Conservation (phyloP, 2,329 filamentous ascomycete species). For the Hymenoscyphus occultus region DNA sequence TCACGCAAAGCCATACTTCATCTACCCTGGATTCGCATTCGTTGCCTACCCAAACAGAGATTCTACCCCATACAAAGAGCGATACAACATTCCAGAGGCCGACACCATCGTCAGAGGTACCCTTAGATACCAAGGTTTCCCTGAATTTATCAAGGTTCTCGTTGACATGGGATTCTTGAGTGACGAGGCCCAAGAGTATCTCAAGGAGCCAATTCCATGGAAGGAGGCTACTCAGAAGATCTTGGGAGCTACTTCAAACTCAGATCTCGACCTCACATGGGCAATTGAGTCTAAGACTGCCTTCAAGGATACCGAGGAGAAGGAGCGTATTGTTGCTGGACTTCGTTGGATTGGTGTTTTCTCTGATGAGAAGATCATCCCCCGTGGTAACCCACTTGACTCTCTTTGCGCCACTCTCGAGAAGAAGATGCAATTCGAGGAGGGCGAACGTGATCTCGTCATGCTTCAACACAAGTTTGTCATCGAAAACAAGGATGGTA, state of each 20-base stretch:
- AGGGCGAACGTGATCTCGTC: conserved; percentile 77
- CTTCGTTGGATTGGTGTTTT: conserved; percentile 67
- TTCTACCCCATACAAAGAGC: conserved; percentile 80
- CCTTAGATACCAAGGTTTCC: conserved; percentile 74
- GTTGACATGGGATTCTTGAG: conserved; percentile 88
- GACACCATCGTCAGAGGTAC: conserved; percentile 83
- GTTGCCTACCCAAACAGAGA: conserved; percentile 94
- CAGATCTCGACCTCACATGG: conserved; percentile 66
- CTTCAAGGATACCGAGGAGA: conserved; percentile 67
- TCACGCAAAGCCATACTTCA: conserved; percentile 83
- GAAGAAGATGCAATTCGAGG: conserved; percentile 85
- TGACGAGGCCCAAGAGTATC: conserved; percentile 62
- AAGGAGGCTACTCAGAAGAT: conserved; percentile 80
- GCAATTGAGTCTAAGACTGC: conserved; percentile 73
- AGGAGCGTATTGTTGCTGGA: conserved; percentile 66
- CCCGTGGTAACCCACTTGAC: conserved; percentile 78
- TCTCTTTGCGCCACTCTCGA: conserved; percentile 87
- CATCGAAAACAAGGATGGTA: conserved; percentile 79
- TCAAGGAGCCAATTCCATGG: conserved; percentile 71
- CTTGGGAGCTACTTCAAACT: conserved; percentile 63
- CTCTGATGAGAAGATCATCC: conserved; percentile 64
- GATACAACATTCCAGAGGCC: conserved; percentile 89
- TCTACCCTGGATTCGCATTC: conserved; percentile 84
- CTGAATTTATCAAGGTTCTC: conserved; percentile 77
- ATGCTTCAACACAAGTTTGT: conserved; percentile 80